These are phyloP conservation scores for Cercospora zeae-maydis DNA, from an alignment of 2,329 filamentous ascomycete genomes.

Conservation along the genomic window DNA sequence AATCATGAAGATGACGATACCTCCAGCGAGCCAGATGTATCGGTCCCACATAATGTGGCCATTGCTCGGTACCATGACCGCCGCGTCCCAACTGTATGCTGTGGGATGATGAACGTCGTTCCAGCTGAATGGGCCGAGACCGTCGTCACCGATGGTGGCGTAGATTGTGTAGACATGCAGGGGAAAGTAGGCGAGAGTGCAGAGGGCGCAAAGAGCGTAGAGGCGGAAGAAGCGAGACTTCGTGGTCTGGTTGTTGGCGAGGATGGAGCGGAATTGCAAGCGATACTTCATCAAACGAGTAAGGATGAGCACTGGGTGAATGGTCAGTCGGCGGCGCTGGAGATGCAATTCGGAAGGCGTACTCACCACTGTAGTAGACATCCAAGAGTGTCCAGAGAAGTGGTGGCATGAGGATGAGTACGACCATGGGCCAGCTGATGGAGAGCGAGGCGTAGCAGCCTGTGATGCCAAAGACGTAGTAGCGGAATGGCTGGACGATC, in stretches of 20 bases:
- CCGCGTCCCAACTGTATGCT: constrained; percentile 43
- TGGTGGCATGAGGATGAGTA: constrained; percentile 56
- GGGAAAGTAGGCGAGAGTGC: constrained; percentile 53
- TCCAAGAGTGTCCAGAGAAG: constrained; percentile 53
- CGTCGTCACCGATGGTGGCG: constrained; percentile 41
- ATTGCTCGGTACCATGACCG: constrained; percentile 47
- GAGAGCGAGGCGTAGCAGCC: constrained; percentile 57
- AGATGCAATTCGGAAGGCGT: background rate
- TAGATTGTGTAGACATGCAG: constrained; percentile 51
- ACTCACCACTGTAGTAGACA: constrained; percentile 56
- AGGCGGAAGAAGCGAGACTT: constrained; percentile 61
- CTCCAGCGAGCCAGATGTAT: constrained; percentile 55
- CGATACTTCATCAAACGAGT: constrained; percentile 60
- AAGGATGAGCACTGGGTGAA: constrained; percentile 53
- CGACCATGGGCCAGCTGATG: constrained; percentile 56
- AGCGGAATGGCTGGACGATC: constrained; percentile 58
- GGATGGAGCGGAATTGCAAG: constrained; percentile 54
- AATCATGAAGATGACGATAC: constrained; percentile 57
- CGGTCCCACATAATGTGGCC: constrained; percentile 52
- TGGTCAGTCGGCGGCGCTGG: constrained; percentile 9
- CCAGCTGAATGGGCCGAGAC: constrained; percentile 46
- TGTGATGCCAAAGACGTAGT: constrained; percentile 55
- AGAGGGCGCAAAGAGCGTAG: constrained; percentile 53
- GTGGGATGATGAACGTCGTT: constrained; percentile 47
- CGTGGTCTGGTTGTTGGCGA: constrained; percentile 52